Base-by-base conservation (phyloP, 2,329 filamentous ascomycete genomes). In the Sarocladium kiliense region DNA sequence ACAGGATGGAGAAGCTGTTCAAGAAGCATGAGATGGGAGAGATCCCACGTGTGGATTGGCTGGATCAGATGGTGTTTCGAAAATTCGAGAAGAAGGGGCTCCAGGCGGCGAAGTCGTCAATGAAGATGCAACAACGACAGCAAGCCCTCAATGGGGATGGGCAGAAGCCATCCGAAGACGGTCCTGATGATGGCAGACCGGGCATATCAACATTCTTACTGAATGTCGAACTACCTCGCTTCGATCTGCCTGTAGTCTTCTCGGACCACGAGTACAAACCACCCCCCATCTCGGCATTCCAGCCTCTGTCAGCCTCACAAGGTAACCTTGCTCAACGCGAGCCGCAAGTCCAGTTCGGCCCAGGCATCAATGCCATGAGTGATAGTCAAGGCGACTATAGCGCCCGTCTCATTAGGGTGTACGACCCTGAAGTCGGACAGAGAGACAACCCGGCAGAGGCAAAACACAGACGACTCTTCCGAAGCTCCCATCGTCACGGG, bases 21-120 rank as follows among this genome's bases (percentile, higher is more conserved):
- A 99, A 99, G 73, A 96, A 96, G 71, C 94, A 97, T 66, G 95
- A 99, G 67, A 95, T 97, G 88, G 92, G 91, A 18, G 94, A 99
- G 68, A 93, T 99, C 25, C 86, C 90, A 1, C 84, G 91, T 16
- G 88, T 96, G 49, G 90, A 95, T 64, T 99, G 94, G 95, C 81
- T 99, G 42, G 94, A 99, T 68, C 89, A 94, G 65, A 80, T 97
- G 63, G 92, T 97, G 2, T 99, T 96, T 68, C 86, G 93, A 39
- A 88, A 88, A 53, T 86, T 96, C 57, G 93, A 96, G 73, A 94
- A 89, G 71, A 79, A 85, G 56, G 83, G 86, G 21, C 67, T 84
- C 2, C 79, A 85, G 63, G 82, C 83, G 11, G 84, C 88, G 34
- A 82, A 79, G 62, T 79, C 81, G 39, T 84, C 84, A 1, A 75